A percentile compares a stretch with the other conserved stretches of the same genome.
Conservation (phyloP, 257 asterid species). For the Thymus mandschuricus region DNA sequence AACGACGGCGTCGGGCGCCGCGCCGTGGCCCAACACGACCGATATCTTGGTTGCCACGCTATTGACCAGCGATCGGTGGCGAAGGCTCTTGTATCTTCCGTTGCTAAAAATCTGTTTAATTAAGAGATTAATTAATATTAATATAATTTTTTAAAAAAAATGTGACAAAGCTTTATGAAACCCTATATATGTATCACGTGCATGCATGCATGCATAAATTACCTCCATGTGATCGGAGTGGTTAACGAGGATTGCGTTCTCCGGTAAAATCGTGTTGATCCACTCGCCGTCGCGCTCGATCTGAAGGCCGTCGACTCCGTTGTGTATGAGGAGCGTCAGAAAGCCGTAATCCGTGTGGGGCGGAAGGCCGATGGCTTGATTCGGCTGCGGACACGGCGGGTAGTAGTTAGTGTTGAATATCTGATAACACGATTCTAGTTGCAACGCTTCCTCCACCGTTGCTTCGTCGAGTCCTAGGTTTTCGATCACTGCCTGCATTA, state of each 20-base stretch:
- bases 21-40: slow-evolving; percentile 31
- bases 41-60: slow-evolving; percentile 39
- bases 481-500: slow-evolving; percentile 39
- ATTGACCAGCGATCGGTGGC: slow-evolving; percentile 46
- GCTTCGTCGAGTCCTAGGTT: slow-evolving; percentile 42
- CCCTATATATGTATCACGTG: no score
- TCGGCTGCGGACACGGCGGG: slow-evolving; percentile 61
- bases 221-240: slow-evolving; percentile 53
- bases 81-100: slow-evolving; percentile 47
- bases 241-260: not conserved
- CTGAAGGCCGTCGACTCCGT: slow-evolving; percentile 17
- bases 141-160: no score
- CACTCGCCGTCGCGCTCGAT: slow-evolving; percentile 4
- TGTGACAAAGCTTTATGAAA: not conserved
- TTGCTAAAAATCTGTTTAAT: slow-evolving; percentile 40
- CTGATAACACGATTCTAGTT: slow-evolving; percentile 47
- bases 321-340: slow-evolving; percentile 17
- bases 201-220: no score
- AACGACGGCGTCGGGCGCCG: not conserved
- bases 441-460: slow-evolving; percentile 31
- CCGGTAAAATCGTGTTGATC: not conserved
- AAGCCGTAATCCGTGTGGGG: slow-evolving; percentile 50
- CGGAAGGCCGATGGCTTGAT: slow-evolving; percentile 60
- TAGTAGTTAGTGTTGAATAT: slow-evolving; percentile 32
- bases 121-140: no score